Evolutionary conservation across 148 eudicot genomes (phyloP).

Genomic region (Chenopodium suecicum): DNA sequence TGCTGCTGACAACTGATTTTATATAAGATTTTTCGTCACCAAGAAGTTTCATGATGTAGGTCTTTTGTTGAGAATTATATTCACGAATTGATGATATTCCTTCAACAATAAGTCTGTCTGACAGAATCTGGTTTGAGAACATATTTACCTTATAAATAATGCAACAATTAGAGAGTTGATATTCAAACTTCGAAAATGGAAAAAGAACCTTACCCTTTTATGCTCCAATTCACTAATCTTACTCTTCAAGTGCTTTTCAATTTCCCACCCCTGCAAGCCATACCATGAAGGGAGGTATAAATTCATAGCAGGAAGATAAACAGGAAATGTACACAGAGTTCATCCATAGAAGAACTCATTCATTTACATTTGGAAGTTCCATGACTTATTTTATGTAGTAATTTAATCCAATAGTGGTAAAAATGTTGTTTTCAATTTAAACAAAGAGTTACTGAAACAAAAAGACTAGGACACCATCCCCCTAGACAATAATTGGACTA

Average conservation of each 20-base stretch:
- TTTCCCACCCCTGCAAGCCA: slow-evolving; percentile 66
- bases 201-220: slow-evolving; percentile 51
- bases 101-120: slow-evolving; percentile 45
- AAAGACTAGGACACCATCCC: background rate
- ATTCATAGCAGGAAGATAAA: background rate
- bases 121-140: slow-evolving; percentile 46
- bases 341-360: background rate
- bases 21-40: slow-evolving; percentile 58
- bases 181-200: background rate
- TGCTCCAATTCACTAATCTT: slow-evolving; percentile 54
- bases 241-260: slow-evolving; percentile 79
- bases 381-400: background rate
- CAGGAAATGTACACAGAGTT: background rate
- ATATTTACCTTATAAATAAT: slow-evolving; percentile 25
- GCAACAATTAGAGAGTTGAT: background rate
- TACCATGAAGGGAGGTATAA: slow-evolving; percentile 12
- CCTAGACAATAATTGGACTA: background rate
- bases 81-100: slow-evolving; percentile 54
- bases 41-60: slow-evolving; percentile 48
- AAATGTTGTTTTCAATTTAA: background rate
- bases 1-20: slow-evolving; percentile 39
- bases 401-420: background rate
- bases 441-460: background rate
- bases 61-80: slow-evolving; percentile 56
- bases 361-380: background rate